Percentiles rank a stretch among this genome's conserved stretches.
Conservation (phyloP, 2,329 filamentous ascomycete species). For the Colletotrichum lentis region DNA sequence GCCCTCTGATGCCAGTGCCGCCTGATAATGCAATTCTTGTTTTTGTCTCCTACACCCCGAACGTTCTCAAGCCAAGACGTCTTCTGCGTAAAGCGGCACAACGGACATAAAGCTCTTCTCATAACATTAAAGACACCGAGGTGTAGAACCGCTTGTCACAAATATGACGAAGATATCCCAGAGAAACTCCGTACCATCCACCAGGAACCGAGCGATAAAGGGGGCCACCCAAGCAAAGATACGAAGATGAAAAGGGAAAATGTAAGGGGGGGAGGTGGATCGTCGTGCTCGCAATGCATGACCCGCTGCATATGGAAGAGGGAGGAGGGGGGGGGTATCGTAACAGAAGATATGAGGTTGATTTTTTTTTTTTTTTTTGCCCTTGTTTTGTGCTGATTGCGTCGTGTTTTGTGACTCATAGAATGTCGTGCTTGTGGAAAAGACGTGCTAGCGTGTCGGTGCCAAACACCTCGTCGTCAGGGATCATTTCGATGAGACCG, state of each 20-base stretch:
- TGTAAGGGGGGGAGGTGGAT: not conserved
- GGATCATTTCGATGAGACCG: constrained; percentile 86
- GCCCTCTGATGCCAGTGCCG: not conserved
- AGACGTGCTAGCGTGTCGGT: constrained; percentile 61
- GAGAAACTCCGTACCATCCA: not conserved
- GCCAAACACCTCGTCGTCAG: constrained; percentile 69
- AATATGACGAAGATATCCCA: constrained; percentile 19
- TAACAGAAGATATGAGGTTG: constrained; percentile 34
- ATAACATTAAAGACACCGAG: constrained; percentile 5
- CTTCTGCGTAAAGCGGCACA: not conserved
- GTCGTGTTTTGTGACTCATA: constrained; percentile 48
- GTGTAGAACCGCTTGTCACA: not conserved
- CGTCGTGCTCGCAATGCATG: constrained; percentile 17
- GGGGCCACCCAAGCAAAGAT: not conserved
- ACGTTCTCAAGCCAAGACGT: not conserved
- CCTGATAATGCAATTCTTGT: not conserved
- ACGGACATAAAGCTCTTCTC: constrained; percentile 6
- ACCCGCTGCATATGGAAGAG: constrained; percentile 32
- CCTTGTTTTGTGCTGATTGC: constrained; percentile 9
- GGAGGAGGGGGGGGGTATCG: constrained; percentile 40
- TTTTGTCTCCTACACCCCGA: not conserved
- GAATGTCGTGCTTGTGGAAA: constrained; percentile 61
- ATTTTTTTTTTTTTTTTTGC: not conserved
- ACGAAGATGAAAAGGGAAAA: constrained; percentile 10
- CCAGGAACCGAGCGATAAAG: not conserved